phyloP scores from a whole-genome alignment of 1,139 yeast genomes.

The Suhomyces terraborum region DNA sequence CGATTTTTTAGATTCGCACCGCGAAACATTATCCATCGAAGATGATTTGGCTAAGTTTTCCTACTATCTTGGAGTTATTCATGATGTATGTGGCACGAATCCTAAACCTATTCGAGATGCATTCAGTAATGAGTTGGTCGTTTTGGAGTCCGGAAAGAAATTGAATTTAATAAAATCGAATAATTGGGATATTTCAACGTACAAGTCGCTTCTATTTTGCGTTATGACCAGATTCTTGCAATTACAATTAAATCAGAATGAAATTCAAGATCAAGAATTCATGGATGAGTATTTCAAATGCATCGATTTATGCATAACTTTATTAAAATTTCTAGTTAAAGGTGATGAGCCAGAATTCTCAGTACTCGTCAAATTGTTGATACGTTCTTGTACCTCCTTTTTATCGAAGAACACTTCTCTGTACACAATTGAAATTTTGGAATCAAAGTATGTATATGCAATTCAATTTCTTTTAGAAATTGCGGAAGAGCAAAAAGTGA shows the following conservation, averaged over 20 bases:
- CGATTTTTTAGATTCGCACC: constrained; percentile 31
- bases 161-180: constrained; percentile 37
- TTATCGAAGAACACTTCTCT: constrained; percentile 16
- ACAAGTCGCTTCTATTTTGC: constrained; percentile 55
- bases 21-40: constrained; percentile 20
- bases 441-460: constrained; percentile 32
- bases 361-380: constrained; percentile 34
- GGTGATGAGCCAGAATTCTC: constrained; percentile 59
- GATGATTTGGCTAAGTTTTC: constrained; percentile 64
- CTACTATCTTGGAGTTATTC: constrained; percentile 55
- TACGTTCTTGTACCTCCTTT: constrained; percentile 32
- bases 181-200: constrained; percentile 61
- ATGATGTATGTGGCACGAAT: constrained; percentile 52
- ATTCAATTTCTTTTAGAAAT: constrained; percentile 35
- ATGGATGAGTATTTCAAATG: constrained; percentile 31
- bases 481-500: constrained; percentile 34
- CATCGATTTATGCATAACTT: constrained; percentile 36
- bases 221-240: constrained; percentile 48
- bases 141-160: constrained; percentile 49
- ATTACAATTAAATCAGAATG: constrained; percentile 31
- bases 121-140: constrained; percentile 57
- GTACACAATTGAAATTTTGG: constrained; percentile 32
- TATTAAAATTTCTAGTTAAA: constrained; percentile 49
- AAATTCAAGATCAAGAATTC: constrained; percentile 21
- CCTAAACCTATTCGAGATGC: constrained; percentile 43